Percentiles rank a stretch among this genome's conserved stretches.
These are phyloP conservation scores for Wickerhamomyces bovis DNA, from an alignment of 805 yeast genomes.

Conservation along the genomic window DNA sequence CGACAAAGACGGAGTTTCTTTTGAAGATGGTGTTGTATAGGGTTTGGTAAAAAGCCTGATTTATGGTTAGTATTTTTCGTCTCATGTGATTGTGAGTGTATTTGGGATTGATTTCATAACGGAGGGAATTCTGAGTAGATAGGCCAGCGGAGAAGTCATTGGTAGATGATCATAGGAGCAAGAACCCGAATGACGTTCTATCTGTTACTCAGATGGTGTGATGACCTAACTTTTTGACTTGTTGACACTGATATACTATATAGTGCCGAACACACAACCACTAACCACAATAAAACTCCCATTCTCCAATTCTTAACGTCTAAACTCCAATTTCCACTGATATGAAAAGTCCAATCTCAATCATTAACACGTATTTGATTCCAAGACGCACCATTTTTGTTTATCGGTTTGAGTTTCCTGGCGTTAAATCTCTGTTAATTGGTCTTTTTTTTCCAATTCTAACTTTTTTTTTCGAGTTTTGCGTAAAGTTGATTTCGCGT, in stretches of 20 bases:
- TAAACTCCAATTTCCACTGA: background rate
- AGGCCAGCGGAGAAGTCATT: background rate
- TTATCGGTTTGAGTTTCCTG: background rate
- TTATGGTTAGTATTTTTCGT: conserved; percentile 1
- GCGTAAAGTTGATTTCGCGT: conserved; percentile 13
- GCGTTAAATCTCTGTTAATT: background rate
- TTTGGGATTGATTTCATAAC: background rate
- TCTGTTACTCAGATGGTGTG: too few species aligned
- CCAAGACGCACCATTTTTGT: background rate
- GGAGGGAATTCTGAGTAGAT: background rate
- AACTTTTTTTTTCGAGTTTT: conserved; percentile 8
- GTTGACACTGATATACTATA: too few species aligned
- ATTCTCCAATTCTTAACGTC: background rate
- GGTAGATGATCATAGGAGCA: too few species aligned
- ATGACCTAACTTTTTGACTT: too few species aligned
- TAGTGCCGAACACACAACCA: too few species aligned
- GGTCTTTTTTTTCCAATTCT: conserved; percentile 1
- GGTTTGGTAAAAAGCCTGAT: conserved; percentile 37
- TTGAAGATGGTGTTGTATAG: conserved; percentile 67
- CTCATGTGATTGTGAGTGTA: background rate
- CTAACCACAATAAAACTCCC: background rate
- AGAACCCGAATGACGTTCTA: too few species aligned
- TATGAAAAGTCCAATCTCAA: background rate
- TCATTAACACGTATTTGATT: background rate
- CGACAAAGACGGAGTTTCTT: conserved; percentile 88